phyloP scores from a whole-genome alignment of 1,284 basidiomycete species.

The Cutaneotrichosporon mucoides region DNA sequence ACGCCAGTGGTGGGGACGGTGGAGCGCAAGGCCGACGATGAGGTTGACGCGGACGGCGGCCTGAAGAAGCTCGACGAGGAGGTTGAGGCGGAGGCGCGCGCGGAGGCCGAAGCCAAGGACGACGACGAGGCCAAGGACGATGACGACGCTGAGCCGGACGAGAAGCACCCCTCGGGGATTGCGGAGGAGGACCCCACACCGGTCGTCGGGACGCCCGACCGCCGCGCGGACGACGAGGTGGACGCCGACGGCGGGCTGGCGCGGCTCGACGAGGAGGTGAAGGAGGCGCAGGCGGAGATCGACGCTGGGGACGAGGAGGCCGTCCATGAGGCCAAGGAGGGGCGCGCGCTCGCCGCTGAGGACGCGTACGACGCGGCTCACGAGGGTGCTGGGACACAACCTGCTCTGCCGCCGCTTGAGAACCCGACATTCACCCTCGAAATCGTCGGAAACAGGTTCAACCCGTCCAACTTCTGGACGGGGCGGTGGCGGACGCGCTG shows the following conservation, averaged over 20 bases:
- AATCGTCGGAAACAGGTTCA: conserved; percentile 89
- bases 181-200: conserved; percentile 3
- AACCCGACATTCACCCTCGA: conserved; percentile 63
- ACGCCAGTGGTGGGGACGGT: not conserved
- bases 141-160: not conserved
- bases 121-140: not conserved
- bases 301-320: conserved; percentile 4
- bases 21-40: conserved; percentile 15
- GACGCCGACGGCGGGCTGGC: conserved; percentile 32
- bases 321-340: conserved; percentile 7
- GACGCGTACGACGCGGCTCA: not conserved
- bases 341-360: not conserved
- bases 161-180: not conserved
- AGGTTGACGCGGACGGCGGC: conserved; percentile 32
- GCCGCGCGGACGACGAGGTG: conserved; percentile 25
- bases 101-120: conserved; percentile 4
- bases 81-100: conserved; percentile 2
- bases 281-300: conserved; percentile 1
- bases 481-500: conserved; percentile 75
- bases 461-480: conserved; percentile 86
- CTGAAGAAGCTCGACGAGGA: conserved; percentile 22
- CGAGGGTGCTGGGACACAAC: too few relatives aligned
- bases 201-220: not conserved
- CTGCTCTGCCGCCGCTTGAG: conserved; percentile 31
- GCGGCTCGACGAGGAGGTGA: conserved; percentile 15